Percentiles rank a stretch among this genome's conserved stretches.
These are phyloP conservation scores for Pinus albicaulis DNA, from an alignment of 75 land plant species.

Conservation along the genomic window DNA sequence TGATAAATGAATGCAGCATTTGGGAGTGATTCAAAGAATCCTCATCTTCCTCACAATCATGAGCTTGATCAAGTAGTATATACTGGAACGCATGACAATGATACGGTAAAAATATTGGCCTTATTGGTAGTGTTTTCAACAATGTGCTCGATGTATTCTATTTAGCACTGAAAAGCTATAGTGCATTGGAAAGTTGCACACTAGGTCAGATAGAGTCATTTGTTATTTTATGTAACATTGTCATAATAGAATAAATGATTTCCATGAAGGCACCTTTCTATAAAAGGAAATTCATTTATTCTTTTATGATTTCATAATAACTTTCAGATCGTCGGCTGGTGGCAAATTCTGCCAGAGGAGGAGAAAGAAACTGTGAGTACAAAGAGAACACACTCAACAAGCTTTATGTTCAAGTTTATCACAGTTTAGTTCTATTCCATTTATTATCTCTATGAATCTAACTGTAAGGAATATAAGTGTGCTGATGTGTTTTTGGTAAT, in stretches of 20 bases:
- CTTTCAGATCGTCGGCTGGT: slow-evolving; percentile 79
- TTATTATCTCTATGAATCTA: neutral
- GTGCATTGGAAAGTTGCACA: neutral
- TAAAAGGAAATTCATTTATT: neutral
- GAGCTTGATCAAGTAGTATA: slow-evolving; percentile 90
- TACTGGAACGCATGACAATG: slow-evolving; percentile 98
- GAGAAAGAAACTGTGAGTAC: slow-evolving; percentile 67
- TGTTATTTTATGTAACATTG: neutral
- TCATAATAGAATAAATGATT: neutral
- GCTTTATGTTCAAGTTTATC: neutral
- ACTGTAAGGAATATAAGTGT: neutral
- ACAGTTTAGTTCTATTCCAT: neutral
- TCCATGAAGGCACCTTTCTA: neutral
- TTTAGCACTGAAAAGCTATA: neutral
- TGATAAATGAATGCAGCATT: slow-evolving; percentile 42
- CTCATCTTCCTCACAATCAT: slow-evolving; percentile 94
- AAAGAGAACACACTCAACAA: neutral
- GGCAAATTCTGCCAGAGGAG: slow-evolving; percentile 48
- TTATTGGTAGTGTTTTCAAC: neutral
- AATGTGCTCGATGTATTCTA: neutral
- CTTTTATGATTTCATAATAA: neutral
- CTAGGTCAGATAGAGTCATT: neutral
- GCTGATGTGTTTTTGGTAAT: slow-evolving; percentile 3
- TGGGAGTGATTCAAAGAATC: slow-evolving; percentile 74
- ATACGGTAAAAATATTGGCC: slow-evolving; percentile 49